Conservation (phyloP, 495 filamentous ascomycete genomes). For the Elasticomyces elasticus region DNA sequence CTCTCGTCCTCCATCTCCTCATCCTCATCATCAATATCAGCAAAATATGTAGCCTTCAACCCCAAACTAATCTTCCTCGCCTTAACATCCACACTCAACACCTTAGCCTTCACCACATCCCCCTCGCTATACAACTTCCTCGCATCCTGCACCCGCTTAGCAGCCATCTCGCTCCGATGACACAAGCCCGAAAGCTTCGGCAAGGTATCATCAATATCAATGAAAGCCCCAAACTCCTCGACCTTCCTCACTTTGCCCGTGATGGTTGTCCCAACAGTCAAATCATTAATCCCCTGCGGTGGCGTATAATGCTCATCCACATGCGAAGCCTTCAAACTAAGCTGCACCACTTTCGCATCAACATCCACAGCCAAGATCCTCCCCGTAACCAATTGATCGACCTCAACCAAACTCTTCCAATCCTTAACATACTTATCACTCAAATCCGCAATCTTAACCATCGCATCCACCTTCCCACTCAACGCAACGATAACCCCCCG, state of each 20-base stretch:
- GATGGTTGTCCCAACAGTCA: slow-evolving; percentile 67
- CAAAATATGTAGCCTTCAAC: slow-evolving; percentile 84
- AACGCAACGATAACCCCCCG: slow-evolving; percentile 77
- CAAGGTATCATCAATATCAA: slow-evolving; percentile 70
- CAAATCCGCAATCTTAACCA: slow-evolving; percentile 73
- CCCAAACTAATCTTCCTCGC: slow-evolving; percentile 75
- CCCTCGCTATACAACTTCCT: slow-evolving; percentile 76
- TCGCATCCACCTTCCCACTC: slow-evolving; percentile 67
- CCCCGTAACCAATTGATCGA: slow-evolving; percentile 81
- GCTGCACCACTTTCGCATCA: slow-evolving; percentile 58
- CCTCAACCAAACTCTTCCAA: slow-evolving; percentile 81
- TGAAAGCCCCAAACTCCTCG: slow-evolving; percentile 88
- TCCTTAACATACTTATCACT: slow-evolving; percentile 88
- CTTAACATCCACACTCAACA: slow-evolving; percentile 64
- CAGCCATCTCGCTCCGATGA: slow-evolving; percentile 82
- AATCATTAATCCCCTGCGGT: slow-evolving; percentile 55
- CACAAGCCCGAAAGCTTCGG: slow-evolving; percentile 81
- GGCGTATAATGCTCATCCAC: slow-evolving; percentile 70
- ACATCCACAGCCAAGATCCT: slow-evolving; percentile 61
- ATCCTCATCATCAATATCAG: slow-evolving; percentile 44
- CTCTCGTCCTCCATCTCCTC: slow-evolving; percentile 40
- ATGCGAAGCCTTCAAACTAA: slow-evolving; percentile 77
- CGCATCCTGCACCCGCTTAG: slow-evolving; percentile 65
- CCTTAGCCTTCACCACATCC: slow-evolving; percentile 80
- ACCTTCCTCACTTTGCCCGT: slow-evolving; percentile 87